phyloP scores from a whole-genome alignment of 148 eudicot species.

The Oxyria digyna region DNA sequence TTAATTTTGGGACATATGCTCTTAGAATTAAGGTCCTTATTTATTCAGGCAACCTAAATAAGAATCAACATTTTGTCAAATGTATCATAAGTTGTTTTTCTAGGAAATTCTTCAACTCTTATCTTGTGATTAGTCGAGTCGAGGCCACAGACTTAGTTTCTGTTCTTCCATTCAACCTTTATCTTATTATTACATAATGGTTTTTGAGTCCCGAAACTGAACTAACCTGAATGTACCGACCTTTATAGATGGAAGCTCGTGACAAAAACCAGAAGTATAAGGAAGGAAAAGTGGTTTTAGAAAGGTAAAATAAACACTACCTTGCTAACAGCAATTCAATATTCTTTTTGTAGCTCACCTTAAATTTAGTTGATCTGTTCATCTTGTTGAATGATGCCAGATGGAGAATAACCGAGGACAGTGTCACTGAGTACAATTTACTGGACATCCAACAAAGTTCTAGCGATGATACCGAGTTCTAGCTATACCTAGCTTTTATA shows the following conservation, averaged over 20 bases:
- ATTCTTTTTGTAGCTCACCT: not conserved
- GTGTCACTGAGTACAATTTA: not conserved
- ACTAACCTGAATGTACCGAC: not conserved
- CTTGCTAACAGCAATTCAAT: not conserved
- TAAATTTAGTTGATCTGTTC: not conserved
- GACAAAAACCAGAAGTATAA: constrained; percentile 11
- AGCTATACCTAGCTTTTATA: too few relatives aligned
- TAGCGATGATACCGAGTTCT: not conserved
- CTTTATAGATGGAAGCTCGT: constrained; percentile 10
- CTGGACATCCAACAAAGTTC: not conserved
- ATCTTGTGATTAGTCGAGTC: too few relatives aligned
- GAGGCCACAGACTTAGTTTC: not conserved
- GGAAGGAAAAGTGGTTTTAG: constrained; percentile 9
- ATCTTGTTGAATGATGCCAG: not conserved
- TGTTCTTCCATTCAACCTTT: not conserved
- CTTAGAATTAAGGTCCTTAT: too few relatives aligned
- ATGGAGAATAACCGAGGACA: constrained; percentile 6
- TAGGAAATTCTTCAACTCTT: too few relatives aligned
- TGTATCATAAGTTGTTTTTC: too few relatives aligned
- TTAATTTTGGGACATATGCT: too few relatives aligned
- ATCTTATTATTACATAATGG: not conserved
- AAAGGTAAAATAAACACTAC: not conserved
- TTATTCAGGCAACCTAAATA: too few relatives aligned
- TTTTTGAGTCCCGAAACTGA: too few relatives aligned
- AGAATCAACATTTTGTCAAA: too few relatives aligned